phyloP scores from a whole-genome alignment of 495 filamentous ascomycete species.

The Pyrenula aspistea region DNA sequence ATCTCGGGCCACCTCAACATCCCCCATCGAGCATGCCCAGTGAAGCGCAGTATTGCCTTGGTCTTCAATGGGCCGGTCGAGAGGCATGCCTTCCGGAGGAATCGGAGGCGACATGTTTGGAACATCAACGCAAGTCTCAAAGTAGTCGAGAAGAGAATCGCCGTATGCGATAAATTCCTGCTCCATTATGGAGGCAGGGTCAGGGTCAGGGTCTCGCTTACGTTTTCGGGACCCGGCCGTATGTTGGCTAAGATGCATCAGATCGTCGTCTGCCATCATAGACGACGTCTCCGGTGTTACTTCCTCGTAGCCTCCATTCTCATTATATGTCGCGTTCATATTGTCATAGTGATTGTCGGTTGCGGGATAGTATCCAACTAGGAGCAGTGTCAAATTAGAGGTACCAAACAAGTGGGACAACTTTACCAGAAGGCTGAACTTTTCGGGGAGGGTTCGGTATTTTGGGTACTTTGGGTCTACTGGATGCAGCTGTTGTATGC shows the following conservation, averaged over 20 bases:
- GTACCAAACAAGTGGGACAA: no score
- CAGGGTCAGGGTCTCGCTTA: conserved; percentile 51
- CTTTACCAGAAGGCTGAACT: background rate
- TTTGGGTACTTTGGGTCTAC: conserved; percentile 57
- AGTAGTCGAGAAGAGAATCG: conserved; percentile 89
- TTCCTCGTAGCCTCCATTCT: conserved; percentile 75
- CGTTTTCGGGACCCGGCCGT: conserved; percentile 63
- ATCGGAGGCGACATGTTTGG: conserved; percentile 54
- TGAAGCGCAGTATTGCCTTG: conserved; percentile 84
- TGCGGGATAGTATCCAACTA: background rate
- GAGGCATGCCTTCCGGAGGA: conserved; percentile 71
- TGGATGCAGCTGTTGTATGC: conserved; percentile 59
- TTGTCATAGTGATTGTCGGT: conserved; percentile 43
- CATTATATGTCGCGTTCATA: conserved; percentile 45
- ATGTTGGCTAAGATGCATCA: conserved; percentile 53
- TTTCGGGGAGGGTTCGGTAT: conserved; percentile 3
- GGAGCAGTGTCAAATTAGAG: no score
- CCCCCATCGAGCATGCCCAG: conserved; percentile 98
- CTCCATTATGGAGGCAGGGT: conserved; percentile 51
- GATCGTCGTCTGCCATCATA: conserved; percentile 70
- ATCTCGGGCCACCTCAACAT: conserved; percentile 78
- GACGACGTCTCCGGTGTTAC: conserved; percentile 68
- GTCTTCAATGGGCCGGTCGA: conserved; percentile 80
- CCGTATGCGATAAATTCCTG: conserved; percentile 81
- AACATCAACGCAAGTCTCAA: conserved; percentile 67